Conservation (phyloP, 139 green algal genomes). For the Auxenochlorella protothecoides region DNA sequence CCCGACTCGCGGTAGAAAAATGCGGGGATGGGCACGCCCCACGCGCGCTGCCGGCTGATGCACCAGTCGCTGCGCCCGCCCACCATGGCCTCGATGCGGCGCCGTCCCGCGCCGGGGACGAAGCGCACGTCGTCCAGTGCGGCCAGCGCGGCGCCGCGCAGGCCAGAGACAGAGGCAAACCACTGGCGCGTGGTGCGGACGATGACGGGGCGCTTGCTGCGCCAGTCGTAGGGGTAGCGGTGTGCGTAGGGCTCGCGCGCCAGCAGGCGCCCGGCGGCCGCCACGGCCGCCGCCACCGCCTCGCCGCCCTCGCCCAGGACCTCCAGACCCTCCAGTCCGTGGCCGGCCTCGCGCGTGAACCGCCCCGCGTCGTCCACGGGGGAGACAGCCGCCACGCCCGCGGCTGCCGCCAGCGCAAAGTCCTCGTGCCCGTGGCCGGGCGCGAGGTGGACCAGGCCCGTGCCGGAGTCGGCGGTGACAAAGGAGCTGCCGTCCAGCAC, state of each 20-base stretch:
- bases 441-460: slow-evolving; percentile 93
- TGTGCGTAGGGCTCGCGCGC: slow-evolving; percentile 86
- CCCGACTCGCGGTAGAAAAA: slow-evolving; percentile 89
- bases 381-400: slow-evolving; percentile 78
- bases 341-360: slow-evolving; percentile 86
- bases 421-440: slow-evolving; percentile 96
- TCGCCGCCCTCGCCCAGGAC: slow-evolving; percentile 81
- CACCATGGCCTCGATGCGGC: slow-evolving; percentile 85
- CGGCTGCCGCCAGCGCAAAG: slow-evolving; percentile 73
- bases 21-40: slow-evolving; percentile 96
- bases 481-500: slow-evolving; percentile 96
- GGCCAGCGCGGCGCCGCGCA: slow-evolving; percentile 58
- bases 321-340: slow-evolving; percentile 60
- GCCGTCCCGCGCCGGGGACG: slow-evolving; percentile 62
- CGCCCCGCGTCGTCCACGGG: slow-evolving; percentile 89
- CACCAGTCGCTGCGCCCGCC: slow-evolving; percentile 91
- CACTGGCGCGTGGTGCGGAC: slow-evolving; percentile 85
- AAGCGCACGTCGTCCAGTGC: slow-evolving; percentile 71
- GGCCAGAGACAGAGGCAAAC: slow-evolving; percentile 82
- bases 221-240: slow-evolving; percentile 99
- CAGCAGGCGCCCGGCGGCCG: slow-evolving; percentile 55
- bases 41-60: slow-evolving; percentile 93
- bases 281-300: slow-evolving; percentile 69
- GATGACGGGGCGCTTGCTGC: slow-evolving; percentile 99
- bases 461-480: slow-evolving; percentile 96